Conservation (phyloP, 371 early-diverging fungal species). For the Mucor racemosus region DNA sequence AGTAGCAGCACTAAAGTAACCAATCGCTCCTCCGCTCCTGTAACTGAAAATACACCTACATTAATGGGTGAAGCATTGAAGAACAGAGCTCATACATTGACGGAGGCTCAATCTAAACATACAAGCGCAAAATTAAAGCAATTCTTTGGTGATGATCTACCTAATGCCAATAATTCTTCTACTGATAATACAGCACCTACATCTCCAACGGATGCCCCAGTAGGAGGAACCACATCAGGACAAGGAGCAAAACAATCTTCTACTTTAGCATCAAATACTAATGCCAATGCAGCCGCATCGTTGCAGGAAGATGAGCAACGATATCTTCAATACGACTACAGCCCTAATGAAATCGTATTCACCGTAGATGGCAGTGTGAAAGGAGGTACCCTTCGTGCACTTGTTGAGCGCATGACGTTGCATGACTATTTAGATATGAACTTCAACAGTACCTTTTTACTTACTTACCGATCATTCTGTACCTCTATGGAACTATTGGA, state of each 20-base stretch:
- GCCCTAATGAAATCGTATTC: constrained; percentile 72
- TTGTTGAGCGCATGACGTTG: constrained; percentile 87
- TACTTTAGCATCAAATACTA: no score
- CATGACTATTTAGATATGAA: constrained; percentile 81
- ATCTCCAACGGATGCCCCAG: not conserved
- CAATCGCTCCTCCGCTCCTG: constrained; percentile 25
- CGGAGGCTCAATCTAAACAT: constrained; percentile 11
- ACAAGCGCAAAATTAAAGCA: constrained; percentile 56
- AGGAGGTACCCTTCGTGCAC: constrained; percentile 85
- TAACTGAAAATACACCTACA: not conserved
- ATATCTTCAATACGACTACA: constrained; percentile 45
- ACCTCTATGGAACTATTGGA: constrained; percentile 75
- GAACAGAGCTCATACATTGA: constrained; percentile 10
- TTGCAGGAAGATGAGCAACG: constrained; percentile 27
- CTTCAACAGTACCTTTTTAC: constrained; percentile 82
- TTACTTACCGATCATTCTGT: constrained; percentile 91
- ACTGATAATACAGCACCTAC: not conserved
- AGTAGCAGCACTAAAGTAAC: not conserved
- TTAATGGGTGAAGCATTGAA: not conserved
- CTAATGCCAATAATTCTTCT: constrained; percentile 3
- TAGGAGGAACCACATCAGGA: constrained; percentile 22
- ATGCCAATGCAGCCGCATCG: constrained; percentile 9
- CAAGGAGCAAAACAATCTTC: not conserved
- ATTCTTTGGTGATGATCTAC: constrained; percentile 70
- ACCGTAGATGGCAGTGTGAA: constrained; percentile 85